Base-by-base conservation (phyloP, 495 filamentous ascomycete species). In the Trypethelium eluteriae region DNA sequence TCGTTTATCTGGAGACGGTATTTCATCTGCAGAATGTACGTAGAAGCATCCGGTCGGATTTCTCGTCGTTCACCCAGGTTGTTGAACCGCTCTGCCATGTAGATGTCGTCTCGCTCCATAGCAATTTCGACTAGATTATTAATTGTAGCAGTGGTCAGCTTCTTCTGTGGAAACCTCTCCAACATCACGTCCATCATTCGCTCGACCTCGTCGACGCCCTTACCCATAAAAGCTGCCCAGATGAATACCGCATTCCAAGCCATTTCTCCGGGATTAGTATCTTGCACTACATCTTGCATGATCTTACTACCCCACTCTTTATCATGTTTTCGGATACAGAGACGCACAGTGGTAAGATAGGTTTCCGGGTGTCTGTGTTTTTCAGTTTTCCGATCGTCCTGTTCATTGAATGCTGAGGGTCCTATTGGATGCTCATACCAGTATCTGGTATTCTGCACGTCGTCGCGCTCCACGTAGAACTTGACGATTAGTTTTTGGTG, bases 81-180 rank as follows among this genome's bases (percentile, higher is more conserved):
- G 61, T 89, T 78, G 69, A 90, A 93, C n/a, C 88, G 80, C 67
- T 89, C 85, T 6, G 89, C 90, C 18, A 89, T 77, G 64, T 89
- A 88, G 0, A 87, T 83, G 68, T 93, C 87, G 38, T 85, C 79
- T 39, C 79, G 78, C n/a, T 83, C 81, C 69, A 88, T 88, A 44
- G 92, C 89, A 66, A 87, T 85, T 49, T 81, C 81, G n/a, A 97
- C 80, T 25, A 98, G 81, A 41, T 74, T 73, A 71, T 96, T 93
- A 65, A 96, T 86, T 39, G 87, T 89, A 2, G 80, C 77, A n/a
- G 86, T 87, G 61, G 87, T 85, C 1, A 92, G 85, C 34, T 12
- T 9, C 2, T 76, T 76, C 63, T 64, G 64, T 50, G 66, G 39
- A 35, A 38, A 34, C 14, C 67, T 35, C n/a, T 68, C 78, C 5